Conservation (phyloP, 768 basidiomycete genomes). For the Suillus brevipes region DNA sequence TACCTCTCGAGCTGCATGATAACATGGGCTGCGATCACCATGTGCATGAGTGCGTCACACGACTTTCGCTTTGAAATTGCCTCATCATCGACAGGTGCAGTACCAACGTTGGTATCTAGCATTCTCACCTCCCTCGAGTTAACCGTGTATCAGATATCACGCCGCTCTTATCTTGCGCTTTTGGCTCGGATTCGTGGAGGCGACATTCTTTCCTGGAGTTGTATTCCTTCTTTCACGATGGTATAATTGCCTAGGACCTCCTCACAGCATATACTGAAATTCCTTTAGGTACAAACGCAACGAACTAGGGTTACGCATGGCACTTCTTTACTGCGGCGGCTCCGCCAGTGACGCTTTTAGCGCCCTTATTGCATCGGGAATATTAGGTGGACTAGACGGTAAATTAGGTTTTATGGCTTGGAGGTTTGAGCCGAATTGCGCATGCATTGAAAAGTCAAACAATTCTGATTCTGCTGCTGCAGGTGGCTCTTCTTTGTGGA, state of each 20-base stretch:
- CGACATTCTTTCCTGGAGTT: constrained; percentile 67
- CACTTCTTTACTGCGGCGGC: constrained; percentile 66
- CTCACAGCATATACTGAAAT: neutral
- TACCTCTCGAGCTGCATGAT: constrained; percentile 66
- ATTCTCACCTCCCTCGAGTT: no score
- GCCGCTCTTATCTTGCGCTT: constrained; percentile 59
- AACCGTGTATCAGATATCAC: constrained; percentile 43
- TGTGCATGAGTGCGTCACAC: constrained; percentile 45
- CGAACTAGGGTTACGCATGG: constrained; percentile 67
- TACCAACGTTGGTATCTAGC: constrained; percentile 24
- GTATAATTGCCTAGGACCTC: constrained; percentile 22
- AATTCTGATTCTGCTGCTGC: neutral
- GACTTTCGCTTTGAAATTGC: constrained; percentile 6
- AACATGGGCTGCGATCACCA: constrained; percentile 65
- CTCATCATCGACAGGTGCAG: constrained; percentile 29
- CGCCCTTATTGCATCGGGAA: constrained; percentile 70
- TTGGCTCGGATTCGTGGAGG: constrained; percentile 69
- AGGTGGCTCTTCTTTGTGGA: constrained; percentile 76
- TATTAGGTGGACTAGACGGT: constrained; percentile 69
- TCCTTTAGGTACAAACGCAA: constrained; percentile 50
- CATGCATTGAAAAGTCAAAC: neutral
- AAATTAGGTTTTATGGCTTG: constrained; percentile 67
- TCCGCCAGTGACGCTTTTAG: constrained; percentile 82
- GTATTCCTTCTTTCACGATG: constrained; percentile 69
- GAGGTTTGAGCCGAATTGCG: constrained; percentile 45